Conservation (phyloP, 2,329 filamentous ascomycete species). For the Pseudocercospora ulei region DNA sequence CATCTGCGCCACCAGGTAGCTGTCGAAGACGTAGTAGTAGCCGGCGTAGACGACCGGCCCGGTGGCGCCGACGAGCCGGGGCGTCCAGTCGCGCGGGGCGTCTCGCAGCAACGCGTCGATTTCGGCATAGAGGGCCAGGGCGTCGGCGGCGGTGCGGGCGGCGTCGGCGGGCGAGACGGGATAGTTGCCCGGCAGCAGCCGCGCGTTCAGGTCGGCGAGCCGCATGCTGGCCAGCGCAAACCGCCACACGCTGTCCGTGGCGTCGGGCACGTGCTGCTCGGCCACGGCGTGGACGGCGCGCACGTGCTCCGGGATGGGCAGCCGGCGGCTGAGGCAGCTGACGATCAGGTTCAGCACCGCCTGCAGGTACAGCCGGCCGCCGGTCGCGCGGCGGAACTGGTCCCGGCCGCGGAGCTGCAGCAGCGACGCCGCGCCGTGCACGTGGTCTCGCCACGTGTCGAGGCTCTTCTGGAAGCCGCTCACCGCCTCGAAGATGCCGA, state of each 20-base stretch:
- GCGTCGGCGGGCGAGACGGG: constrained; percentile 9
- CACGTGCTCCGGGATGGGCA: constrained; percentile 17
- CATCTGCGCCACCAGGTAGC: constrained; percentile 16
- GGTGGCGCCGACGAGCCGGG: constrained; percentile 9
- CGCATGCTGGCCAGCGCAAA: constrained; percentile 13
- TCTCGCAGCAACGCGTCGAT: constrained; percentile 13
- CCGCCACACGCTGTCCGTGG: constrained; percentile 15
- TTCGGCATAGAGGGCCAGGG: constrained; percentile 13
- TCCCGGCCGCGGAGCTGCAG: constrained; percentile 16
- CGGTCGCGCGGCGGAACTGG: constrained; percentile 16
- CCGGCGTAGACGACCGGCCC: constrained; percentile 15
- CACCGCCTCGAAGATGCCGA: constrained; percentile 53
- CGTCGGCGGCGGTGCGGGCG: constrained; percentile 9
- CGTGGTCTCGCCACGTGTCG: constrained; percentile 45
- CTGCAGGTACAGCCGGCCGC: constrained; percentile 16
- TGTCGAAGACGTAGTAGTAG: constrained; percentile 18
- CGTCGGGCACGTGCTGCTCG: constrained; percentile 13
- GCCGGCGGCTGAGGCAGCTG: constrained; percentile 14
- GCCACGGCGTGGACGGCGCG: constrained; percentile 13
- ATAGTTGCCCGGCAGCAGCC: constrained; percentile 17
- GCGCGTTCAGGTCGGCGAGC: constrained; percentile 15
- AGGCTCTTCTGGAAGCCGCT: constrained; percentile 53
- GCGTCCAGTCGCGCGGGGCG: constrained; percentile 15
- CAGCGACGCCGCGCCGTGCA: constrained; percentile 18
- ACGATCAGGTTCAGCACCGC: constrained; percentile 16